Evolutionary conservation across 352 stramenopile species (phyloP).

Genomic region (Globisporangium nagaii): DNA sequence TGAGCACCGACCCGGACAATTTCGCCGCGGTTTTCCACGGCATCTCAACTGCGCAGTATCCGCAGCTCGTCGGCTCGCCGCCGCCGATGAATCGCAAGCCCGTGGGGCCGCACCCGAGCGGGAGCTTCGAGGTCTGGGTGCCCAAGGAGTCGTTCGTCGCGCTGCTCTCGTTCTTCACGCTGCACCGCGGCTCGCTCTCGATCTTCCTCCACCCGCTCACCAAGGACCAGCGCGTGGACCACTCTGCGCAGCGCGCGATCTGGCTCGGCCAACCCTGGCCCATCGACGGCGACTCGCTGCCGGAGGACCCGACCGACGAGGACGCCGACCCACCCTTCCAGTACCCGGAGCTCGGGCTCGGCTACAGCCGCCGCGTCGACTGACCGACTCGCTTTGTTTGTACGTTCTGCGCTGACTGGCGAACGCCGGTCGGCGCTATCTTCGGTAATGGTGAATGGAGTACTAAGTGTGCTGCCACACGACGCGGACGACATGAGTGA

Average conservation of each 20-base stretch:
- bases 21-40: slow-evolving; percentile 63
- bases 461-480: too few species aligned
- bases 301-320: slow-evolving; percentile 18
- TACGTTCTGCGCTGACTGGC: too few species aligned
- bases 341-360: slow-evolving; percentile 52
- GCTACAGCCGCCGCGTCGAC: slow-evolving; percentile 29
- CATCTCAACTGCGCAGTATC: slow-evolving; percentile 29
- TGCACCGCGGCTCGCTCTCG: slow-evolving; percentile 49
- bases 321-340: slow-evolving; percentile 25
- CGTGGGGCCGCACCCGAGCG: slow-evolving; percentile 54
- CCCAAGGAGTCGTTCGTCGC: slow-evolving; percentile 53
- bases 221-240: slow-evolving; percentile 42
- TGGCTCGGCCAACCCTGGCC: slow-evolving; percentile 44
- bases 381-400: background rate
- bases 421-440: too few species aligned
- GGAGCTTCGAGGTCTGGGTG: slow-evolving; percentile 69
- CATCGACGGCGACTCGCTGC: slow-evolving; percentile 31
- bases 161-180: slow-evolving; percentile 59
- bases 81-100: slow-evolving; percentile 51
- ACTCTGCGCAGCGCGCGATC: slow-evolving; percentile 39
- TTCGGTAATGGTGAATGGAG: too few species aligned
- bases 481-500: too few species aligned
- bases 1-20: slow-evolving; percentile 27
- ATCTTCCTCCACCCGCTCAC: slow-evolving; percentile 67
- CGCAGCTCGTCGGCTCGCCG: slow-evolving; percentile 17